These are phyloP conservation scores for Leishmania turanica DNA, from an alignment of 208 protist genomes.

Conservation along the genomic window DNA sequence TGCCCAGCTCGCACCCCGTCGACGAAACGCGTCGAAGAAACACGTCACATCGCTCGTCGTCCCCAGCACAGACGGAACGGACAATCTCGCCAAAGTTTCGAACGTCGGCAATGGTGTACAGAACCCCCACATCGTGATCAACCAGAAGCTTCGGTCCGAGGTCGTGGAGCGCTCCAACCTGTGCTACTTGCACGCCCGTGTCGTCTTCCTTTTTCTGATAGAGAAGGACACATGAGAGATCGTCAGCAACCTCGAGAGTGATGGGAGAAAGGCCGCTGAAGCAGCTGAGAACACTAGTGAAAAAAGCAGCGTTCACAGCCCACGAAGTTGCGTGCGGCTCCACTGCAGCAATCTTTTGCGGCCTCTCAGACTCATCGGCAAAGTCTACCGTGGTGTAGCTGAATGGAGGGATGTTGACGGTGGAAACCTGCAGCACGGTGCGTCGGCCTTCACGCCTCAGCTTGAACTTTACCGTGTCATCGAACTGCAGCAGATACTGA, in stretches of 20 bases:
- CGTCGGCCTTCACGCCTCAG: constrained; percentile 21
- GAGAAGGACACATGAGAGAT: constrained; percentile 46
- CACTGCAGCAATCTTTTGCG: constrained; percentile 10
- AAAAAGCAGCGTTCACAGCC: constrained; percentile 47
- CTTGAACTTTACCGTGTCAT: constrained; percentile 46
- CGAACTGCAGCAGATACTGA: constrained; percentile 43
- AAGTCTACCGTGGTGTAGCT: constrained; percentile 63
- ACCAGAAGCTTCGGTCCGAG: constrained; percentile 67
- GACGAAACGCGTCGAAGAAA: constrained; percentile 38
- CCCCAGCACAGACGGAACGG: constrained; percentile 36
- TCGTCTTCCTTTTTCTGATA: constrained; percentile 39
- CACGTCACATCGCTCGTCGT: constrained; percentile 52
- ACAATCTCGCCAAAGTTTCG: constrained; percentile 55
- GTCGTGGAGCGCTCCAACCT: constrained; percentile 61
- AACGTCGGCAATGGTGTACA: constrained; percentile 54
- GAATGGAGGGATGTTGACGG: constrained; percentile 48
- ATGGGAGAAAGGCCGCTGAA: constrained; percentile 51
- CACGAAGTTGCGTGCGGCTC: constrained; percentile 36
- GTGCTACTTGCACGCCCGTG: constrained; percentile 35
- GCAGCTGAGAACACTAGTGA: constrained; percentile 46
- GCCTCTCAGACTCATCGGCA: constrained; percentile 4
- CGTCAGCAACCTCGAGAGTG: constrained; percentile 40
- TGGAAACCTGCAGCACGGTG: constrained; percentile 37
- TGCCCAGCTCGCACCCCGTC: constrained; percentile 21
- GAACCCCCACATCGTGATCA: constrained; percentile 36